Percentiles rank a stretch among this genome's conserved stretches.
These are phyloP conservation scores for Wickerhamomyces strasburgensis DNA, from an alignment of 805 yeast species.

Conservation along the genomic window DNA sequence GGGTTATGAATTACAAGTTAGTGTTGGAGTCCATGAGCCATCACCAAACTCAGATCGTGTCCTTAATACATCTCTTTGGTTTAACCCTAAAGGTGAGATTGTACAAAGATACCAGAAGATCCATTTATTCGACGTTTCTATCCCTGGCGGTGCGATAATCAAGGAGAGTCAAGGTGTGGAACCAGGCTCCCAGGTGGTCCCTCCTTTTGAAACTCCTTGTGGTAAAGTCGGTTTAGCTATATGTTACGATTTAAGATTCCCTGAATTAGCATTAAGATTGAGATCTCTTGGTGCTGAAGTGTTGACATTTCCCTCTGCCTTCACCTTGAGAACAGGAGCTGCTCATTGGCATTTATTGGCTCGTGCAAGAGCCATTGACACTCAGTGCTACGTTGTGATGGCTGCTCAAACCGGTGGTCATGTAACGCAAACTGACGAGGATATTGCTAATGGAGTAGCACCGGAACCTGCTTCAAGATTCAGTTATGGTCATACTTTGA, in stretches of 20 bases:
- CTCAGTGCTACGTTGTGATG: conserved; percentile 82
- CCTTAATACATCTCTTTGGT: conserved; percentile 69
- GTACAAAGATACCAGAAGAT: conserved; percentile 72
- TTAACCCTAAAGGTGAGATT: conserved; percentile 60
- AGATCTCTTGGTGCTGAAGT: conserved; percentile 71
- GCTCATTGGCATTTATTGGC: conserved; percentile 87
- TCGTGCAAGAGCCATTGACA: conserved; percentile 79
- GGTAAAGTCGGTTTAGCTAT: conserved; percentile 69
- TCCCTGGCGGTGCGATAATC: conserved; percentile 58
- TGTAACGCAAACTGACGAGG: conserved; percentile 41
- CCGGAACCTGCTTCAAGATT: conserved; percentile 36
- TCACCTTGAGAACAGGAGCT: conserved; percentile 85
- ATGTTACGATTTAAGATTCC: conserved; percentile 86
- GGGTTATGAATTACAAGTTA: conserved; percentile 48
- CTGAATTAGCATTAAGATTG: conserved; percentile 66
- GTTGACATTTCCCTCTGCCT: conserved; percentile 84
- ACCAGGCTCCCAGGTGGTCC: conserved; percentile 55
- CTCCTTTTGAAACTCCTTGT: conserved; percentile 53
- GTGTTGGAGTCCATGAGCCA: conserved; percentile 90
- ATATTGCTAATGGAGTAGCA: conserved; percentile 21
- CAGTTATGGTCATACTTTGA: conserved; percentile 83
- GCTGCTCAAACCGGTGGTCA: conserved; percentile 77
- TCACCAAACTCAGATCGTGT: conserved; percentile 42
- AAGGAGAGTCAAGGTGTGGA: conserved; percentile 75
- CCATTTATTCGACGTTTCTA: conserved; percentile 86